Base-by-base conservation (phyloP, 2,329 filamentous ascomycete species). In the Aspergillus proliferans region DNA sequence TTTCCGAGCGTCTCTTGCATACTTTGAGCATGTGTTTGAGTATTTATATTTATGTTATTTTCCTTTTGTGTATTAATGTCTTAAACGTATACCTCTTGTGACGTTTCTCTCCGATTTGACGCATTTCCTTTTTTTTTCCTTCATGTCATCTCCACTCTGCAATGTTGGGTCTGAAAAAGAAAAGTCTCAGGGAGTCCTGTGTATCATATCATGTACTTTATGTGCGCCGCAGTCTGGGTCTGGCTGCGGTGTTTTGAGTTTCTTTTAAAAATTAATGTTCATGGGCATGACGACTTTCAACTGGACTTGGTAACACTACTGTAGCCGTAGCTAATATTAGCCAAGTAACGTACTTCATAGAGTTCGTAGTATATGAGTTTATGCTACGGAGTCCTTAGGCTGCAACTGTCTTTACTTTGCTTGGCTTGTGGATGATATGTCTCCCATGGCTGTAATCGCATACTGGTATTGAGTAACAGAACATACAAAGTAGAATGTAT, bases 1-100 rank as follows among this genome's bases (percentile, higher is more conserved):
- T 52, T 58, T 24, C 62, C 55, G 47, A 63, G 60, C 60, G 61
- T 63, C 58, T 64, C 53, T 67, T 66, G 64, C 64, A 67, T 67
- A 57, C 54, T 62, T 57, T 54, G 53, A 55, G 63, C 60, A 58
- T 58, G 50, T 59, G 54, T 49, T 57, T 56, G 53, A 8, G 26
- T 57, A 50, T 53, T 53, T 49, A 50, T 52, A 50, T 53, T 47
- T 55, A 45, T 54, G 51, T 50, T 50, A 39, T 58, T 50, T 53
- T 55, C 36, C 52, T 52, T 57, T 58, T 56, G 54, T 52, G 49
- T 54, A 55, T 28, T 59, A 59, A 60, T 58, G 58, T 58, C 53
- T 58, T 58, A 51, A 46, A 58, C 52, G 58, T 46, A 48, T 52
- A 46, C 45, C 45, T 52, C 46, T 21, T 45, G 28, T 50, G 38